Base-by-base conservation (phyloP, 2,329 filamentous ascomycete genomes). In the Xylaria sp. region DNA sequence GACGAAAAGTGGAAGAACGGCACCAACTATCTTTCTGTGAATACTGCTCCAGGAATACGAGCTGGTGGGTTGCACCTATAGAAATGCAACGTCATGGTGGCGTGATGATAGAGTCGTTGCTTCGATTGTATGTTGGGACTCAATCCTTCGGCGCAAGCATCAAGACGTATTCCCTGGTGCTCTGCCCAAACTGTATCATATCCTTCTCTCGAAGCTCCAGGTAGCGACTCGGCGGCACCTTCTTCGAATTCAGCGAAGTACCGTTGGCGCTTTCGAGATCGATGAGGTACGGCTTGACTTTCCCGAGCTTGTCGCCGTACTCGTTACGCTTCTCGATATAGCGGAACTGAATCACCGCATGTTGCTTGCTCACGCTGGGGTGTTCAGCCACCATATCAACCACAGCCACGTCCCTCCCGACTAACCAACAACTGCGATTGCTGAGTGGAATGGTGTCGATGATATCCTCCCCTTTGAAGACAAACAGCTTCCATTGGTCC, bases 191-290 rank as follows among this genome's bases (percentile, higher is more conserved):
- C 77, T 89, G 89, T 67, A 99, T 80, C 78, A 99, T 89, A 80
- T 99, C 96, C 82, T 94, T 94, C 79, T 96, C 91, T 78, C 91
- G 88, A 65, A 98, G 81, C 81, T 99, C 95, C 62, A 97, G 83
- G 80, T 94, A 99, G 70, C 94, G 87, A 76, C 92, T 92, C 15
- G 88, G 86, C 1, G 93, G 92, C 3, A 97, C 82, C 75, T 83
- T 84, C 70, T 93, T 89, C 41, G 90, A 90, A 77, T 98, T 98
- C 73, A 99, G 84, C 66, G 82, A 86, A 2, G 95, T 98, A 44
- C 96, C 95, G 80, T 98, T 98, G 56, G 93, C 93, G 75, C 94
- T 97, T 76, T 98, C 94, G 58, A 99, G 83, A 81, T 99, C 96
- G 72, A 99, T 93, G 9, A 98, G 80, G 81, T 98, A 99, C 0